Base-by-base conservation (phyloP, 176 grass and related monocot genomes). In the Eragrostis nindensis region DNA sequence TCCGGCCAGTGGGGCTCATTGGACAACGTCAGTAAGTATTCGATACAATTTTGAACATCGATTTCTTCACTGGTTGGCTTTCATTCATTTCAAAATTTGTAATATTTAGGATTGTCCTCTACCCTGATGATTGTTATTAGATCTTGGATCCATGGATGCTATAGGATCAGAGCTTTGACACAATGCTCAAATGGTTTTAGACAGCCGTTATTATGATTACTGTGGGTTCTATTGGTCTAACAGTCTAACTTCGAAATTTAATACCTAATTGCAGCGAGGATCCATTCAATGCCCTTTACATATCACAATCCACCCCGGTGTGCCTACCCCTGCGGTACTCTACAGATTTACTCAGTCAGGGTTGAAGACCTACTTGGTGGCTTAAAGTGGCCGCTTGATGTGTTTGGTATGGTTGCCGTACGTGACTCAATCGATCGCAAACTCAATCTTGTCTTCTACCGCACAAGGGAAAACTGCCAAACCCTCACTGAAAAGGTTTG, bases 381-480 rank as follows among this genome's bases (percentile, higher is more conserved):
- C 52, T 74, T 74, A 8, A 2, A 39, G 1, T 74, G 50, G 71
- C 71, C 71, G 0, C 50, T 74, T 36, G 50, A 57, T 74, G 71
- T 74, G 32, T 74, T 74, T 2, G 71, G 50, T 57, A 22, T 74
- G 2, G 49, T 74, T 56, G 71, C 71, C 4, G 21, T 54, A n/a
- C 71, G 71, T 1, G 71, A 74, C 71, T 2, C 4, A 2, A 7
- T 74, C 3, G 71, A 73, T 11, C 3, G 3, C 17, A 73, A 12
- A 0, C 49, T 48, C 29, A 73, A 39, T 36, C 21, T 73, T 39
- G 11, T 73, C 71, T 73, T 73, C 19, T 0, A 38, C 10, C 71
- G 71, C 47, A 39, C 18, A 19, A 73, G 71, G 29, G 49, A 73
- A 12, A n/a, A 21, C 18, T 73, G 71, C 19, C 71, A 73, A 73